Evolutionary conservation across 2,329 filamentous ascomycete species (phyloP).

Genomic region (Pseudogymnoascus verrucosus): DNA sequence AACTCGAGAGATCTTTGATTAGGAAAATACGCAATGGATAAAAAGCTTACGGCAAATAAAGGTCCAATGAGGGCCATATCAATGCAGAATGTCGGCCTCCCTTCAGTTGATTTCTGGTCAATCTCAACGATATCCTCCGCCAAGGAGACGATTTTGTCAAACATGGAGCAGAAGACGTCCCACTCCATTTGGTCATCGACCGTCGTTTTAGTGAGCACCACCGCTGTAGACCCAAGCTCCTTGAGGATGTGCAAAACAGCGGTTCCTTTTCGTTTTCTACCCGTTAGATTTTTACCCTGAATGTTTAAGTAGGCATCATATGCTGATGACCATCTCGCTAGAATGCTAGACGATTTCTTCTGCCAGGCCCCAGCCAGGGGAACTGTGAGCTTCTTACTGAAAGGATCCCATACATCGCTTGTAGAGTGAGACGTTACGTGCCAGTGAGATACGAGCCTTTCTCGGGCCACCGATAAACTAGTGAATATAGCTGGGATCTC

Average conservation of each 20-base stretch:
- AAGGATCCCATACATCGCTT: neutral
- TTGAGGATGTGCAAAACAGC: neutral
- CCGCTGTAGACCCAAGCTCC: neutral
- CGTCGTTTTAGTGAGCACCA: constrained; percentile 1
- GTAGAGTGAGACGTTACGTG: neutral
- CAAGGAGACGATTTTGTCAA: constrained; percentile 4
- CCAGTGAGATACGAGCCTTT: neutral
- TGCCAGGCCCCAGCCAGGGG: neutral
- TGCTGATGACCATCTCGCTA: neutral
- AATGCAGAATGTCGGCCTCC: neutral
- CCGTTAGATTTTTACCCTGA: neutral
- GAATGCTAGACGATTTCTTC: neutral
- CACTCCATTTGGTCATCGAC: neutral
- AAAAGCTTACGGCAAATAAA: neutral
- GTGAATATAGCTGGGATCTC: neutral
- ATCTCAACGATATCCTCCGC: constrained; percentile 11
- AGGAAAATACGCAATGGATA: neutral
- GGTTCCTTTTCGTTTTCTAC: neutral
- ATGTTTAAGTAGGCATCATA: neutral
- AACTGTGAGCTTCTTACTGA: neutral
- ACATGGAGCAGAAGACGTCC: neutral
- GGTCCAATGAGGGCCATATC: neutral
- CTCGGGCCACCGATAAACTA: neutral
- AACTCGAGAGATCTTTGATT: neutral
- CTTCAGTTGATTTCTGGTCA: neutral